Evolutionary conservation across 1,139 yeast species (phyloP).

Genomic region (Geotrichum europaeum): DNA sequence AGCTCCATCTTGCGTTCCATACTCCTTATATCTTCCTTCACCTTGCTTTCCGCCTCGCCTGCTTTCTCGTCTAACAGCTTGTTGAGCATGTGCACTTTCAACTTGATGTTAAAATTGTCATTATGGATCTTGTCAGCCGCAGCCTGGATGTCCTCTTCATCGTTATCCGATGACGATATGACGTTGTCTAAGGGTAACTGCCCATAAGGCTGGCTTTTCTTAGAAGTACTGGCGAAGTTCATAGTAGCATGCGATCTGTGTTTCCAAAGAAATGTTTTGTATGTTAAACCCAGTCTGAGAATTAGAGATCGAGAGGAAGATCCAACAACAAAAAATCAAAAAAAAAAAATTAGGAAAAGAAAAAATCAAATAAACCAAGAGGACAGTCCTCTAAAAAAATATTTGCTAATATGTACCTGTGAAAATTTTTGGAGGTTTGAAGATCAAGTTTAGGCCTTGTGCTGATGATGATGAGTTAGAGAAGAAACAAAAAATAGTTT

Average conservation of each 20-base stretch:
- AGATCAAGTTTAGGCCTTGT: background rate
- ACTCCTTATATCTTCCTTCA: constrained; percentile 2
- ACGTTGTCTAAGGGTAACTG: background rate
- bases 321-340: background rate
- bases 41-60: constrained; percentile 1
- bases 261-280: background rate
- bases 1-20: constrained; percentile 1
- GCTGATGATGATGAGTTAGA: background rate
- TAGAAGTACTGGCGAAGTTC: background rate
- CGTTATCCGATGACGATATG: background rate
- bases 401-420: background rate
- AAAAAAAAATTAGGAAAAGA: background rate
- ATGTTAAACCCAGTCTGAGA: background rate
- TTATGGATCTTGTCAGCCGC: constrained; percentile 13
- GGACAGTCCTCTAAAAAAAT: background rate
- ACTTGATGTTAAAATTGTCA: constrained; percentile 22
- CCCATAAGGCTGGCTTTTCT: background rate
- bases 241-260: background rate
- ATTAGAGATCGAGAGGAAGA: background rate
- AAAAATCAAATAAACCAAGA: background rate
- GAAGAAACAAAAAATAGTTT: background rate
- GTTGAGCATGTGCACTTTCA: constrained; percentile 21
- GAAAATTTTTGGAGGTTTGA: background rate
- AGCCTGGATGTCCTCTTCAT: constrained; percentile 10
- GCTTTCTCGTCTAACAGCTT: constrained; percentile 16